A percentile compares a stretch with the other conserved stretches of the same genome.
Conservation (phyloP, 192 early-diverging fungal species). For the Cladochytrium replicatum region DNA sequence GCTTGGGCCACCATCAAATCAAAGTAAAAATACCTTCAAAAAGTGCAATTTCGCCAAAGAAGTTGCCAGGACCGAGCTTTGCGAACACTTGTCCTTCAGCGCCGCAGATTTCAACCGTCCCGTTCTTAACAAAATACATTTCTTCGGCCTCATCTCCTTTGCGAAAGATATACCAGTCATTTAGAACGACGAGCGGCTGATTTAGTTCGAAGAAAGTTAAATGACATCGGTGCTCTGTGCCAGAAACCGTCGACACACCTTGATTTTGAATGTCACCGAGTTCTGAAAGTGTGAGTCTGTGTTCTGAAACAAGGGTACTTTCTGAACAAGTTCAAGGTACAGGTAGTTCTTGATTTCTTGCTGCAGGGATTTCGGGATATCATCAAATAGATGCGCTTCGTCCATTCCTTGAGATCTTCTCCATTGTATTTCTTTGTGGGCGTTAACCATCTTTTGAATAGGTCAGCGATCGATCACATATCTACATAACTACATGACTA, state of each 20-base stretch:
- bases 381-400: conserved; percentile 23
- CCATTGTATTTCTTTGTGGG: conserved; percentile 28
- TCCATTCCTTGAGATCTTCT: conserved; percentile 21
- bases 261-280: conserved; percentile 19
- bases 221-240: background rate
- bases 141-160: conserved; percentile 27
- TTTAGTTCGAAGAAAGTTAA: background rate
- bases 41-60: conserved; percentile 21
- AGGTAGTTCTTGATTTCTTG: conserved; percentile 28
- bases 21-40: conserved; percentile 14
- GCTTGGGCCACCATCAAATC: background rate
- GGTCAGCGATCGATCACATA: too few species aligned
- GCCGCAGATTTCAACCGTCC: conserved; percentile 16
- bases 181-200: conserved; percentile 18
- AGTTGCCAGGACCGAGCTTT: conserved; percentile 8
- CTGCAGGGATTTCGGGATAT: conserved; percentile 16
- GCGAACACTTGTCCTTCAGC: conserved; percentile 16
- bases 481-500: too few species aligned
- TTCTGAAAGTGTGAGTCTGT: conserved; percentile 21
- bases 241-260: conserved; percentile 7
- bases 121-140: conserved; percentile 26
- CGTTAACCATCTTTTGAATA: conserved; percentile 22
- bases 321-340: conserved; percentile 22
- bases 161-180: conserved; percentile 21
- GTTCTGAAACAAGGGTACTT: conserved; percentile 20